These are phyloP conservation scores for Cucumis melo DNA, from an alignment of 306 rosid species.

Conservation along the genomic window DNA sequence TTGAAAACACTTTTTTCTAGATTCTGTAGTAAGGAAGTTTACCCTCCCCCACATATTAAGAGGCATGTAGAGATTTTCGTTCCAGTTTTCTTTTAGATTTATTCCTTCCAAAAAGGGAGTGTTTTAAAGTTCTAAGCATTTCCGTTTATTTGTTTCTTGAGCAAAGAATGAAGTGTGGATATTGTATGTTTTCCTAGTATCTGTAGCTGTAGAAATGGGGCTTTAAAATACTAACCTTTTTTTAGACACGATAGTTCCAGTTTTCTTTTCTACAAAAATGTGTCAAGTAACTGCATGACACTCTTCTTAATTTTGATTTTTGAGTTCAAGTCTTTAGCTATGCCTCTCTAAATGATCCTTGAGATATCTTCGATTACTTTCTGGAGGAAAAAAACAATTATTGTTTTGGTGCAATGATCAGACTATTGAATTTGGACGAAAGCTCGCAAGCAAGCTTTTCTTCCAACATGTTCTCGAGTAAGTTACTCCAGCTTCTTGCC, in stretches of 20 bases:
- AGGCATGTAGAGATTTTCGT: neutral
- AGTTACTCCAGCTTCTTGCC: constrained; percentile 21
- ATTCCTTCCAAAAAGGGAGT: neutral
- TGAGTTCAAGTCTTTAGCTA: neutral
- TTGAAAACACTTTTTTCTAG: neutral
- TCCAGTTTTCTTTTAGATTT: neutral
- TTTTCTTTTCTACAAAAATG: neutral
- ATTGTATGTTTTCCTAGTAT: neutral
- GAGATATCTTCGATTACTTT: neutral
- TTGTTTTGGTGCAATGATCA: constrained; percentile 24
- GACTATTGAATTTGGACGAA: constrained; percentile 81
- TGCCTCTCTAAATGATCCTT: neutral
- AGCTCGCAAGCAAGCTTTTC: constrained; percentile 68
- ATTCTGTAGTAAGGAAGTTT: neutral
- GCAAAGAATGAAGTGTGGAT: neutral
- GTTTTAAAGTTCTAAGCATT: neutral
- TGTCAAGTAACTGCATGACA: neutral
- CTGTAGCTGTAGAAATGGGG: neutral
- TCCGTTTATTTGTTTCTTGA: neutral
- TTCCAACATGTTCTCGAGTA: constrained; percentile 74
- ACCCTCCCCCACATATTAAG: neutral
- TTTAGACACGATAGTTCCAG: too few relatives aligned
- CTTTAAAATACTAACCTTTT: too few relatives aligned
- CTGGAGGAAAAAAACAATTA: neutral
- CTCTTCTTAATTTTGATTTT: neutral